A percentile compares a stretch with the other conserved stretches of the same genome.
phyloP scores from a whole-genome alignment of 345 rosid species.

The Populus deltoides region DNA sequence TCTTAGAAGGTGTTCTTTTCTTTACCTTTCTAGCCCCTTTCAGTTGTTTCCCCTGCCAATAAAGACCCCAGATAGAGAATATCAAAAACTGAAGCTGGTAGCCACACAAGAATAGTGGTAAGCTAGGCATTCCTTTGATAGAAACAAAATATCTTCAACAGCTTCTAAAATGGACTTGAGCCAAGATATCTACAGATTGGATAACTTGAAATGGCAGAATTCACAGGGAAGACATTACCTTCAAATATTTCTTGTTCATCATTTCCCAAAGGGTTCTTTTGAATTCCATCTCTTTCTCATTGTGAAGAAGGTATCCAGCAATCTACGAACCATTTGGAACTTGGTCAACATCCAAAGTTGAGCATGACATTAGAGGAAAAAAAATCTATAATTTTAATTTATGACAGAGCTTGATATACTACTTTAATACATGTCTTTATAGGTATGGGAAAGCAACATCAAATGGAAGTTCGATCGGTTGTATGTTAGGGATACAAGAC shows the following conservation, averaged over 20 bases:
- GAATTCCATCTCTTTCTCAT: slow-evolving; percentile 10
- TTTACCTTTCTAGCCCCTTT: slow-evolving; percentile 12
- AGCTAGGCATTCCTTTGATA: not conserved
- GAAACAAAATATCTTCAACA: not conserved
- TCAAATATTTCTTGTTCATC: slow-evolving; percentile 26
- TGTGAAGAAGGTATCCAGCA: slow-evolving; percentile 14
- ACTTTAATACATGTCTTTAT: no score
- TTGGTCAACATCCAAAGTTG: not conserved
- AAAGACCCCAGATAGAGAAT: not conserved
- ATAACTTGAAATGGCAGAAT: not conserved
- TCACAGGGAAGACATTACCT: slow-evolving; percentile 16
- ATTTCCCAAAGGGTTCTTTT: slow-evolving; percentile 32
- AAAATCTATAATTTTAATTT: not conserved
- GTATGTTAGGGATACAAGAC: no score
- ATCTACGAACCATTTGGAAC: slow-evolving; percentile 18
- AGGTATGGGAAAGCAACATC: no score
- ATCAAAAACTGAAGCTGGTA: not conserved
- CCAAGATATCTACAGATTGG: not conserved
- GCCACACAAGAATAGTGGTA: not conserved
- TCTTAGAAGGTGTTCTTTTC: slow-evolving; percentile 24
- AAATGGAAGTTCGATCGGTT: no score
- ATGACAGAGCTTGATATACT: not conserved
- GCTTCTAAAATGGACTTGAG: not conserved
- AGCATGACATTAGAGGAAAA: not conserved
- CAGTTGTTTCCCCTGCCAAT: slow-evolving; percentile 20